Percentiles rank a stretch among this genome's conserved stretches.
These are phyloP conservation scores for Fusarium stilboides DNA, from an alignment of 2,329 filamentous ascomycete species.

Conservation along the genomic window DNA sequence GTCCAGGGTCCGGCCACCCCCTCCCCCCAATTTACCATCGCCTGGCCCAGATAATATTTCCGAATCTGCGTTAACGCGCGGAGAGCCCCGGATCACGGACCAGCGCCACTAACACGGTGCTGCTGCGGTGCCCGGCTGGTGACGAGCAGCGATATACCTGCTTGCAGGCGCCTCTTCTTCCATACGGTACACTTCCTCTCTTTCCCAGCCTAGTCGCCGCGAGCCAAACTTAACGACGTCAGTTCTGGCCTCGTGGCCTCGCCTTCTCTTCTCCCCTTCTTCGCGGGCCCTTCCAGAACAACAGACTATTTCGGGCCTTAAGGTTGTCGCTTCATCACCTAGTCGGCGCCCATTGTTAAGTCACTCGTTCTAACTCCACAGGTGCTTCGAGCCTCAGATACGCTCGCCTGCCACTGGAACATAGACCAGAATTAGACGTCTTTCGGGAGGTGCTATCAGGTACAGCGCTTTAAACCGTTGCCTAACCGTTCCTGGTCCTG, in stretches of 20 bases:
- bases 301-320: slow-evolving; percentile 20
- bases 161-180: slow-evolving; percentile 50
- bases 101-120: slow-evolving; percentile 54
- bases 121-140: slow-evolving; percentile 53
- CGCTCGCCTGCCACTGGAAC: slow-evolving; percentile 12
- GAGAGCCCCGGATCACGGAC: slow-evolving; percentile 61
- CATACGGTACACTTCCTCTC: slow-evolving; percentile 46
- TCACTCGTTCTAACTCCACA: slow-evolving; percentile 35
- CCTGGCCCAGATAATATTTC: slow-evolving; percentile 64
- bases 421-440: slow-evolving; percentile 17
- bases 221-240: slow-evolving; percentile 49
- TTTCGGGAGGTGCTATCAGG: slow-evolving; percentile 15
- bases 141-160: slow-evolving; percentile 54
- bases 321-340: slow-evolving; percentile 29
- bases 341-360: slow-evolving; percentile 20
- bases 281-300: slow-evolving; percentile 46
- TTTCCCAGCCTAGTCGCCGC: slow-evolving; percentile 46
- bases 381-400: slow-evolving; percentile 21
- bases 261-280: slow-evolving; percentile 39
- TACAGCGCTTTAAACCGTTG: slow-evolving; percentile 24
- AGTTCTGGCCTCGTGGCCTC: slow-evolving; percentile 50
- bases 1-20: slow-evolving; percentile 57
- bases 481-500: slow-evolving; percentile 27
- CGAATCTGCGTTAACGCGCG: slow-evolving; percentile 64
- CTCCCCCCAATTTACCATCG: slow-evolving; percentile 56